Base-by-base conservation (phyloP, 2,329 filamentous ascomycete species). In the Huntiella moniliformis region DNA sequence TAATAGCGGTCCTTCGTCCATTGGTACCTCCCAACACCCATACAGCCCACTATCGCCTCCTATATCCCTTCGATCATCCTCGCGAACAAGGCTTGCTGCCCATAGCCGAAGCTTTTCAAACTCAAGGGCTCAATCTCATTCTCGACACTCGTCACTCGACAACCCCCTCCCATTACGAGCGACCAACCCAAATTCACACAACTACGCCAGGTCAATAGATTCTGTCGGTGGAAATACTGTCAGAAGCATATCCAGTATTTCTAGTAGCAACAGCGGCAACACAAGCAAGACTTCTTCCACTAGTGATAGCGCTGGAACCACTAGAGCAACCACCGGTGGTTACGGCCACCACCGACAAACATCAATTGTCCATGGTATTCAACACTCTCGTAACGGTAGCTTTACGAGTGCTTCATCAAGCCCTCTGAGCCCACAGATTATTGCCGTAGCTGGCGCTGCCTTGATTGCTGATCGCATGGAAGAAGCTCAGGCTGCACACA, bases 341-440 rank as follows among this genome's bases (percentile, higher is more conserved):
- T 77, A 96, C 67, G 84, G 83, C 50, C 87, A 98, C 61, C 86
- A 96, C 63, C 79, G 91, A 46, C 86, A 98, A 65, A 93, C 88
- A 1, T 96, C 88, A 42, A 95, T 96, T 55, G 87, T 96, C 48
- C 84, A 96, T 74, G 88, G 91, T 56, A 79, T 93, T 54, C 87
- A 94, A 60, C 91, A 98, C 73, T 74, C 74, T 55, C 71, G 88
- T 63, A 93, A 92, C 71, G 82, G 86, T 55, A 95, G 87, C 64
- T 76, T 81, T 56, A 76, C 78, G 52, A 86, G 83, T 58, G 76
- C 82, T 47, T 74, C 80, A 33, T 79, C 80, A 22, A 93, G 82
- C 60, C 88, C 88, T 49, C 68, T 95, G 56, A 93, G 84, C 61
- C 84, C 86, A 46, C 82, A 92, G 61, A 78, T 86, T 61, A 86